Conservation (phyloP, 495 filamentous ascomycete species). For the Annulohypoxylon stygium region DNA sequence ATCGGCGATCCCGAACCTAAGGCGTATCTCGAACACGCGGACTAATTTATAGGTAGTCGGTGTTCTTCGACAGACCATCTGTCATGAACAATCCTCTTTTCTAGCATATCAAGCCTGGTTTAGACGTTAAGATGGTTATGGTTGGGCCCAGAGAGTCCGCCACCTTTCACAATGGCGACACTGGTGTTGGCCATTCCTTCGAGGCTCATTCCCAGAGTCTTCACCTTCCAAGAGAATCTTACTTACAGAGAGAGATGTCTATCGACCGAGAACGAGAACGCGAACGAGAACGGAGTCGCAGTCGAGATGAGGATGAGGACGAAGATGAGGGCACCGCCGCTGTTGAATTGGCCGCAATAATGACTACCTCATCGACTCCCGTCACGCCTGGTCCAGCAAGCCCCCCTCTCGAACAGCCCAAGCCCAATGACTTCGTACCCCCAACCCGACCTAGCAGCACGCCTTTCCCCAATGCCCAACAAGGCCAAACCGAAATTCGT, state of each 20-base stretch:
- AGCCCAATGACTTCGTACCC: constrained; percentile 63
- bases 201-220: constrained; percentile 45
- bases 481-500: constrained; percentile 57
- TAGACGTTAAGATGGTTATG: constrained; percentile 37
- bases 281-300: constrained; percentile 55
- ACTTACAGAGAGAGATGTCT: constrained; percentile 44
- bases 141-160: constrained; percentile 38
- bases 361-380: constrained; percentile 65
- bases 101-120: constrained; percentile 27
- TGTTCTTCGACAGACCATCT: constrained; percentile 15
- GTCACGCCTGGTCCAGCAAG: constrained; percentile 67
- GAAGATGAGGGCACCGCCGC: constrained; percentile 59
- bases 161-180: constrained; percentile 44
- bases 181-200: constrained; percentile 21
- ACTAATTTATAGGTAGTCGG: constrained; percentile 15
- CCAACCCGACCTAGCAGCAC: constrained; percentile 68
- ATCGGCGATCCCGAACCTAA: not conserved
- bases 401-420: constrained; percentile 61
- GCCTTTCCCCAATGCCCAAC: constrained; percentile 67
- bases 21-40: not conserved
- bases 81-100: constrained; percentile 44
- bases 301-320: constrained; percentile 40
- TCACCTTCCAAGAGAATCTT: constrained; percentile 47
- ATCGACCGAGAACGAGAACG: constrained; percentile 45
- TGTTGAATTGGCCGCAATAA: constrained; percentile 62